These are phyloP conservation scores for Cucumis hystrix DNA, from an alignment of 306 rosid genomes.

Conservation along the genomic window DNA sequence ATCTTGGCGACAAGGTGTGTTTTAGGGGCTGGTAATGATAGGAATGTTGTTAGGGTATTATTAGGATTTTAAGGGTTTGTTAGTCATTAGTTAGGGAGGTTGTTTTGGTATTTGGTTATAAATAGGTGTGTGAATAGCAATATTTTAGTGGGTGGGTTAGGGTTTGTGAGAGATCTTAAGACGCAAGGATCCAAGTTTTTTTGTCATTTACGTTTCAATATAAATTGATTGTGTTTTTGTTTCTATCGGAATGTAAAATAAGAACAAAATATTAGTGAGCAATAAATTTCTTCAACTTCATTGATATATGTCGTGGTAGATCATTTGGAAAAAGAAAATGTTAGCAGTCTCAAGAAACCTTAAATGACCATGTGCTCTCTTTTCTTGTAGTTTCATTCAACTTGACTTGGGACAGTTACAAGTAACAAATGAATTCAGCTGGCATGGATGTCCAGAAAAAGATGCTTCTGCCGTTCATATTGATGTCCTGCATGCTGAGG, in stretches of 20 bases:
- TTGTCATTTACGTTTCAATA: too few relatives aligned
- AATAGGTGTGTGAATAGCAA: too few relatives aligned
- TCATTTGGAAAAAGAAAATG: neutral
- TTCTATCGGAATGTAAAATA: neutral
- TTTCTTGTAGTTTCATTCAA: constrained; percentile 73
- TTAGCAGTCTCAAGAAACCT: neutral
- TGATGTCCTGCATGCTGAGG: constrained; percentile 91
- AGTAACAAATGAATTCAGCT: constrained; percentile 70
- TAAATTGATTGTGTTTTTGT: too few relatives aligned
- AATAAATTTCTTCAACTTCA: neutral
- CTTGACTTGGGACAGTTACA: constrained; percentile 85
- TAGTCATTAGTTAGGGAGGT: too few relatives aligned
- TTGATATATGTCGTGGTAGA: neutral
- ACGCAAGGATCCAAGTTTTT: too few relatives aligned
- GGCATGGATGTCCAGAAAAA: constrained; percentile 77
- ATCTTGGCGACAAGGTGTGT: too few relatives aligned
- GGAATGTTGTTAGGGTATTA: too few relatives aligned
- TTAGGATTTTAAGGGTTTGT: too few relatives aligned
- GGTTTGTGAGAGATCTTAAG: too few relatives aligned
- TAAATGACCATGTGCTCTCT: neutral
- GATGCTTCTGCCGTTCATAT: constrained; percentile 90
- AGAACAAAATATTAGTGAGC: neutral
- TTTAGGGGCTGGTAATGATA: too few relatives aligned
- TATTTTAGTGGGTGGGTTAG: too few relatives aligned
- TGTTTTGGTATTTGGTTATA: too few relatives aligned